Base-by-base conservation (phyloP, 164 flowering plant genomes). In the Umbilicus rupestris region DNA sequence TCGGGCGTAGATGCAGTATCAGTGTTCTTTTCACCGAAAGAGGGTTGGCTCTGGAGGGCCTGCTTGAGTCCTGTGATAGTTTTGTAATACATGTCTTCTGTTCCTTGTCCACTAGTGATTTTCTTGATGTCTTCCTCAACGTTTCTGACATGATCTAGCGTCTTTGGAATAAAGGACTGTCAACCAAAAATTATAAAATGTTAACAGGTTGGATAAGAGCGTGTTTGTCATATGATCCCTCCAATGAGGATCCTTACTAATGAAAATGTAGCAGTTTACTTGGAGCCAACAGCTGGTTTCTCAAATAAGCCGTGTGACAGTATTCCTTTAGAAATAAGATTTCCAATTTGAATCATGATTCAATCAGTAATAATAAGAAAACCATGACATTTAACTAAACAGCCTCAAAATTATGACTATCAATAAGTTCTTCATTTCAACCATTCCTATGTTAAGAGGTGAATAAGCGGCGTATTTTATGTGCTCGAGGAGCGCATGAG, bases 91-190 rank as follows among this genome's bases (percentile, higher is more conserved):
- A 95, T 72, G 68, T 87, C 97, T 49, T 74, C 79, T 0, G 92
- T 88, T 78, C 90, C 89, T 71, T 80, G 58, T 19, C 97, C 96
- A 69, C 92, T 83, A 39, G 85, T 82, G 62, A 95, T 70, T 42
- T 87, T 79, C 22, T 70, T 64, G n/a, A 87, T 85, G 73, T 95
- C 97, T 67, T 74, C 85, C 76, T 92, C 97, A 2, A 74, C 93
- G 66, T 95, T 69, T 68, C 78, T 85, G 60, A 92, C 97, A 20
- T 83, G 69, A 24, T 81, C 96, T 33, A 95, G 74, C 28, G 87
- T 82, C 80, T 85, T 89, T 24, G 99, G 97, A 68, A 95, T 95
- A 68, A 63, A 95, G 19, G 97, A 77, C 97, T 94, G 78, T 20
- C 15, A 3, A 64, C 35, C 20, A 46, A 39, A 63, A 35, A 35